phyloP scores from a whole-genome alignment of 2,329 filamentous ascomycete species.

The Penicillium sp. region DNA sequence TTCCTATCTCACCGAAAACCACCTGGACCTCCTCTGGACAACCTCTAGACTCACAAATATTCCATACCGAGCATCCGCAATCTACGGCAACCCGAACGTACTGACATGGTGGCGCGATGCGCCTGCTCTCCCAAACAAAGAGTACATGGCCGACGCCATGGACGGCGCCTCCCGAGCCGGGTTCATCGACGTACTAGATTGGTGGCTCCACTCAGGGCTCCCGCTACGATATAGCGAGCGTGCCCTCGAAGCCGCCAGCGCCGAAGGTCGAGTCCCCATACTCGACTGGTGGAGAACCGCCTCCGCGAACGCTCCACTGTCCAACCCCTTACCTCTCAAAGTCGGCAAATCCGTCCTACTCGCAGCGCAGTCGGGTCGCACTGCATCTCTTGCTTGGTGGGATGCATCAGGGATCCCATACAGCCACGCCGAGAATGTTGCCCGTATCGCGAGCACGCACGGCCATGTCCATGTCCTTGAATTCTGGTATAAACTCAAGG shows the following conservation, averaged over 20 bases:
- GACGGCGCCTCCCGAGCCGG: conserved; percentile 85
- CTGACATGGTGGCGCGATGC: conserved; percentile 90
- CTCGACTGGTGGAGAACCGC: conserved; percentile 91
- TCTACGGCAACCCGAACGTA: conserved; percentile 80
- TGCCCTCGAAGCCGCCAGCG: conserved; percentile 83
- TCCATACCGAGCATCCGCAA: conserved; percentile 82
- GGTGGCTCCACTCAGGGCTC: conserved; percentile 83
- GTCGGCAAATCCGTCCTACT: conserved; percentile 81
- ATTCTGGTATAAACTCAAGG: conserved; percentile 74
- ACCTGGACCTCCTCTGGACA: conserved; percentile 76
- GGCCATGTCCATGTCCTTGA: conserved; percentile 82
- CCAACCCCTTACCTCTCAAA: conserved; percentile 60
- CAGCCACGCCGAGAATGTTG: conserved; percentile 76
- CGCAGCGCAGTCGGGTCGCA: conserved; percentile 78
- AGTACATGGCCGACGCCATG: conserved; percentile 81
- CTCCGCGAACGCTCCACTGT: conserved; percentile 57
- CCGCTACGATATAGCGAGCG: conserved; percentile 81
- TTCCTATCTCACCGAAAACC: conserved; percentile 65
- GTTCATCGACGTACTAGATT: conserved; percentile 81
- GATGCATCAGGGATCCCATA: conserved; percentile 76
- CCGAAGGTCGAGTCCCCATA: conserved; percentile 78
- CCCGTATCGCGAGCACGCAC: conserved; percentile 79
- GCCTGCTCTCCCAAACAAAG: conserved; percentile 77
- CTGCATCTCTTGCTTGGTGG: conserved; percentile 83
- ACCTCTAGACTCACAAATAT: conserved; percentile 80